Evolutionary conservation across 192 early-diverging fungal genomes (phyloP).

Genomic region (Geranomyces variabilis): DNA sequence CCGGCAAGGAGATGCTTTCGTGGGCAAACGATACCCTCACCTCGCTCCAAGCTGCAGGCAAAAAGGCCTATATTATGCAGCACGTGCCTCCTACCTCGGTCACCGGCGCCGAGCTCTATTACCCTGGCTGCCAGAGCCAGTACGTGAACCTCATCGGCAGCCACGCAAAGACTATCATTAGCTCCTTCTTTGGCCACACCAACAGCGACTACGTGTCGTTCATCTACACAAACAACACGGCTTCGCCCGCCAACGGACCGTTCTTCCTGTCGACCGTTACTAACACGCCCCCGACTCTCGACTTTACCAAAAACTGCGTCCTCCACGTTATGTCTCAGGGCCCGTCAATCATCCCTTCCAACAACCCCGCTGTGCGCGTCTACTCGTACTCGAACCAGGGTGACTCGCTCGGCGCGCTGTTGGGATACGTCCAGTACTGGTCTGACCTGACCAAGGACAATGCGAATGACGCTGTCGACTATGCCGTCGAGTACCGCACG

Average conservation of each 20-base stretch:
- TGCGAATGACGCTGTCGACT: slow-evolving; percentile 16
- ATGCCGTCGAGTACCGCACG: slow-evolving; percentile 27
- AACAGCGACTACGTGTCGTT: slow-evolving; percentile 33
- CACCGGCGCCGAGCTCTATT: slow-evolving; percentile 12
- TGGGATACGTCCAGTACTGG: slow-evolving; percentile 35
- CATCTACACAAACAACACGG: slow-evolving; percentile 36
- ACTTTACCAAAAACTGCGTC: slow-evolving; percentile 25
- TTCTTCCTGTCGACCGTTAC: slow-evolving; percentile 27
- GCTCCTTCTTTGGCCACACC: slow-evolving; percentile 34
- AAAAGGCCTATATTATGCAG: slow-evolving; percentile 33
- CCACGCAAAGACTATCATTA: slow-evolving; percentile 30
- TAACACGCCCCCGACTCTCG: not conserved
- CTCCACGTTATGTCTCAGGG: slow-evolving; percentile 22
- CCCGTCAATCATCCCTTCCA: slow-evolving; percentile 26
- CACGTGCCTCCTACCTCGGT: slow-evolving; percentile 18
- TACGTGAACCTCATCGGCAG: slow-evolving; percentile 29
- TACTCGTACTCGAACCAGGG: slow-evolving; percentile 22
- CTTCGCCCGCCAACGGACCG: slow-evolving; percentile 1
- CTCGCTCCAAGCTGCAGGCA: not conserved
- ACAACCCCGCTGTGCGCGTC: slow-evolving; percentile 34
- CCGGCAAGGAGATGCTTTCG: slow-evolving; percentile 30
- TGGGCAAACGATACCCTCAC: slow-evolving; percentile 27
- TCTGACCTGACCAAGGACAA: slow-evolving; percentile 30
- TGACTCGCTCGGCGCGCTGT: slow-evolving; percentile 6
- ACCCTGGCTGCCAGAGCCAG: slow-evolving; percentile 13